Evolutionary conservation across 768 basidiomycete species (phyloP), one percentile per base, ranked within the genome.

Genomic region (Coprinopsis cinerea): DNA sequence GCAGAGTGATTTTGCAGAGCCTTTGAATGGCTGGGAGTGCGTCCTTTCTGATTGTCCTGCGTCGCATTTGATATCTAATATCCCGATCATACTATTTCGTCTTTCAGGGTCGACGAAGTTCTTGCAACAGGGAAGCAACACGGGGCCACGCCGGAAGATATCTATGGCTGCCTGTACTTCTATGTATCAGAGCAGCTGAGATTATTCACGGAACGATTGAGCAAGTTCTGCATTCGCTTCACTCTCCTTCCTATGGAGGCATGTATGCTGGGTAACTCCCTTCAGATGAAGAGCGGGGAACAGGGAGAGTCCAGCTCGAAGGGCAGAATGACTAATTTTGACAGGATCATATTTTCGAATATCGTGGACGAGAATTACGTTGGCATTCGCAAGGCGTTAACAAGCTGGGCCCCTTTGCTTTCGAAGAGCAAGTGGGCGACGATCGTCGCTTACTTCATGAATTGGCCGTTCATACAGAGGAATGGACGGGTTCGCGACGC

Each of bases 131-230:
- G 75, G 20, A 65, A 57, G 44, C 55, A 53, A 1, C 63, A 71
- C 22, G 73, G 75, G 1, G 67, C 69, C 4, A 62, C 59, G 4
- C 51, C 59, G 0, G 75, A 71, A 44, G 77, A 78, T 55, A 64
- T 76, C 30, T 75, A 71, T 48, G 77, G 77, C 3, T 78, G 75
- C 44, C 69, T 78, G 23, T 76, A 75, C 57, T 76, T 77, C 49
- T 69, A 67, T 51, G 47, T 78, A 22, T 62, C 66, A 2, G 63
- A 71, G 10, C 62, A 76, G 53, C 62, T 78, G 11, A 59, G 59
- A 15, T 55, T 55, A 0, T 75, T 78, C 56, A 55, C 65, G 0
- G 28, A 56, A n/a, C 67, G 70, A 2, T 54, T 76, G 25, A 61
- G 61, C 13, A 60, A 56, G 17, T 63, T 67, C 37, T 53, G 55